phyloP scores from a whole-genome alignment of 2,329 filamentous ascomycete genomes.

The Hypoxylon sp. region DNA sequence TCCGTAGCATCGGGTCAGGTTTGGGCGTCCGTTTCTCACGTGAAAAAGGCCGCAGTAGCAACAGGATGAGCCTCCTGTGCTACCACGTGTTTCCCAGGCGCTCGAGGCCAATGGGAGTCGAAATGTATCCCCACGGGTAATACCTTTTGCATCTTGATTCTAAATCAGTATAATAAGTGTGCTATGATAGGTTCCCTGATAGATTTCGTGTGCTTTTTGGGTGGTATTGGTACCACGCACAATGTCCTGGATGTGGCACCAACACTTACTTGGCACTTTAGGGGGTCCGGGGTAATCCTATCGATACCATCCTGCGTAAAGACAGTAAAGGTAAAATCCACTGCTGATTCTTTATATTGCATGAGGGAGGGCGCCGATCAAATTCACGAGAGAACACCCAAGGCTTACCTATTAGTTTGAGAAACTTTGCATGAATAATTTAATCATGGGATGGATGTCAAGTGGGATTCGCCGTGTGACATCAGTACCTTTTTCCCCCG shows the following conservation, averaged over 20 bases:
- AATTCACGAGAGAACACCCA: not conserved
- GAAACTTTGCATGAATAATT: too few species aligned
- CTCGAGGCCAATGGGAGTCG: conserved; percentile 13
- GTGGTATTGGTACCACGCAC: conserved; percentile 13
- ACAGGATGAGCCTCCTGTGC: not conserved
- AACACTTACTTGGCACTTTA: not conserved
- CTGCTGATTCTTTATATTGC: not conserved
- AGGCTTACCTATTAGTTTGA: not conserved
- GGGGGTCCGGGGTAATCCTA: conserved; percentile 15
- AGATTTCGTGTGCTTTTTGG: conserved; percentile 12
- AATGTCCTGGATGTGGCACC: conserved; percentile 4
- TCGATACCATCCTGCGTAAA: not conserved
- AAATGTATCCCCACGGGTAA: conserved; percentile 7
- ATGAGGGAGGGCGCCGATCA: not conserved
- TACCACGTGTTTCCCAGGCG: conserved; percentile 18
- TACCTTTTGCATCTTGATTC: conserved; percentile 2
- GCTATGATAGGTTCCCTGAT: conserved; percentile 6
- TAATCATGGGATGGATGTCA: too few species aligned
- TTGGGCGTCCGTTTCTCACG: conserved; percentile 2
- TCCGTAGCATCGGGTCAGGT: conserved; percentile 23
- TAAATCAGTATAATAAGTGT: not conserved
- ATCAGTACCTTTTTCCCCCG: too few species aligned
- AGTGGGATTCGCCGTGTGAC: not conserved
- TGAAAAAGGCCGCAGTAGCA: conserved; percentile 1
- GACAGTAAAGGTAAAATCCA: not conserved